Base-by-base conservation (phyloP, 768 basidiomycete species). In the Gelatoporia subvermispora region DNA sequence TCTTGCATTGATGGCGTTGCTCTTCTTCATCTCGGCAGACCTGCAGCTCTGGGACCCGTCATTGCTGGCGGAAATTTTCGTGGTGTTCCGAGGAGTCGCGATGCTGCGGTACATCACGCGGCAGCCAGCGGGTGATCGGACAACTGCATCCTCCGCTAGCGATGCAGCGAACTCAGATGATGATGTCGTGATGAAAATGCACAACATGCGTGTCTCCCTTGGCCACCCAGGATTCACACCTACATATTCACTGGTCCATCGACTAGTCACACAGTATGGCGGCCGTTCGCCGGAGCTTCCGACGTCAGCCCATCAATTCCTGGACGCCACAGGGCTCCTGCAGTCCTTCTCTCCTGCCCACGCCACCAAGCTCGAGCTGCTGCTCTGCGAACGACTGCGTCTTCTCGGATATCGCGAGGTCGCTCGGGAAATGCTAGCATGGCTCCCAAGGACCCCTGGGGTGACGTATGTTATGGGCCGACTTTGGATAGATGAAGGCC, bases 381-480 rank as follows among this genome's bases (percentile, higher is more conserved):
- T 76, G 38, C 83, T 93, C 58, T 88, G 85, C 58, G 82, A 91
- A 53, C 69, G 72, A 23, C 73, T 95, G 39, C 74, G 87, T 34
- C 62, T 69, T 2, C 68, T 87, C 45, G 85, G 83, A 15, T 84
- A 85, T 58, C 70, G 74, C 49, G 73, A 78, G 49, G 71, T 78
- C 31, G 74, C 87, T 1, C 67, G 76, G 43, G 84, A 86, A 51
- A 70, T 88, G 47, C 67, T 90, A 40, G 79, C 80, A 20, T 87
- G 87, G 81, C 75, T 93, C 22, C 92, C 93, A 10, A 71, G 84
- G 41, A 85, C 86, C 15, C 81, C 92, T 22, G 88, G 79, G 3
- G 81, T 82, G 42, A 75, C 76, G 24, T 95, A 90, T 64, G 78
- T 94, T 35, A 75, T 78, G 35, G 82, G 83, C 4, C 73, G 82